Conservation (phyloP, 805 yeast genomes). For the Barnettozyma populi region DNA sequence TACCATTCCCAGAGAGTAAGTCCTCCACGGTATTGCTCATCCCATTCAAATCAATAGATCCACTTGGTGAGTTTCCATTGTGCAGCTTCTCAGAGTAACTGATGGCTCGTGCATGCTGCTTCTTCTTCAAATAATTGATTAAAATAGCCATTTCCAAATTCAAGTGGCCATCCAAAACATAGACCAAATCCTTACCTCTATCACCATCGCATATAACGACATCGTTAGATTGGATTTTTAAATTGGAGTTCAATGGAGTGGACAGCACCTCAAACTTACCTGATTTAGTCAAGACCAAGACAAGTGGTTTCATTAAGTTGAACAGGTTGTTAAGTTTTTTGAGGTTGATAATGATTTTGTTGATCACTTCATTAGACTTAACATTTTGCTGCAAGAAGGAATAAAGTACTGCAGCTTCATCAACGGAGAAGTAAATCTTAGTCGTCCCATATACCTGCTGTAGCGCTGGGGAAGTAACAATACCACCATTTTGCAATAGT, state of each 20-base stretch:
- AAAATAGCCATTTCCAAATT: conserved; percentile 61
- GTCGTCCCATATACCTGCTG: conserved; percentile 44
- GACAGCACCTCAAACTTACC: conserved; percentile 69
- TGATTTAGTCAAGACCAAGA: conserved; percentile 50
- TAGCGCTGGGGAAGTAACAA: conserved; percentile 55
- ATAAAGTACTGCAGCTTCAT: conserved; percentile 34
- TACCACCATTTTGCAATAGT: conserved; percentile 46
- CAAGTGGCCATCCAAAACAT: conserved; percentile 62
- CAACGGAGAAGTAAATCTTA: conserved; percentile 49
- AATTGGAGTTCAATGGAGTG: conserved; percentile 58
- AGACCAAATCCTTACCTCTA: conserved; percentile 74
- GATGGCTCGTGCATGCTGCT: conserved; percentile 55
- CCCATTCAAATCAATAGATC: background rate
- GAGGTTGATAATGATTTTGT: conserved; percentile 19
- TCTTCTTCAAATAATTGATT: conserved; percentile 68
- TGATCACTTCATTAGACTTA: conserved; percentile 29
- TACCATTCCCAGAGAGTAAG: conserved; percentile 21
- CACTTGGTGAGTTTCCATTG: background rate
- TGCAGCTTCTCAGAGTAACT: conserved; percentile 11
- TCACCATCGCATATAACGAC: conserved; percentile 79
- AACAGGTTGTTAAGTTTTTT: conserved; percentile 26
- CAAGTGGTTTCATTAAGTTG: conserved; percentile 27
- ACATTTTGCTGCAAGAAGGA: conserved; percentile 28
- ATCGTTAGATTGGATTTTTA: conserved; percentile 53
- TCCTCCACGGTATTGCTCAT: conserved; percentile 22